Conservation (phyloP, 140 eudicot species). For the Ambrosia hybrid region DNA sequence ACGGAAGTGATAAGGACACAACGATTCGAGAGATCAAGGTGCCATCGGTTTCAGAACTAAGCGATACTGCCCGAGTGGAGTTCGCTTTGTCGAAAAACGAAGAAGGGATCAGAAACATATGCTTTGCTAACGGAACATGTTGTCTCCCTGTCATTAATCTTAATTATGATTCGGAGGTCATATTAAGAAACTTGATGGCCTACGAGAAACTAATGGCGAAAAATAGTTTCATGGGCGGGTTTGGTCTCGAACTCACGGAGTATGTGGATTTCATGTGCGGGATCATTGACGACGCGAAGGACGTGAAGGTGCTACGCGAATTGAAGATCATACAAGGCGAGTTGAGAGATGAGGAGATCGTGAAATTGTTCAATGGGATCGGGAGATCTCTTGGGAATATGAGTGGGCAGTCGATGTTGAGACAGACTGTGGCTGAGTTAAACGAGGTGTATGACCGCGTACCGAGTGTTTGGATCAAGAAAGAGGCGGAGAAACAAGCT, state of each 20-base stretch:
- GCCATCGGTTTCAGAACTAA: constrained; percentile 40
- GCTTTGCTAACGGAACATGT: constrained; percentile 9
- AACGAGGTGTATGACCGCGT: constrained; percentile 19
- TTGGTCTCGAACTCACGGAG: constrained; percentile 33
- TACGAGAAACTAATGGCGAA: constrained; percentile 32
- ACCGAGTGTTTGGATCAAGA: constrained; percentile 21
- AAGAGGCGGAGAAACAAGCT: constrained; percentile 24
- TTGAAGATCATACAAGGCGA: constrained; percentile 28
- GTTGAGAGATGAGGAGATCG: constrained; percentile 37
- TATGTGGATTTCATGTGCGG: constrained; percentile 56
- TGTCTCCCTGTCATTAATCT: constrained; percentile 34
- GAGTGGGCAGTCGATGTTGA: constrained; percentile 12
- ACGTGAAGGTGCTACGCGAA: constrained; percentile 39
- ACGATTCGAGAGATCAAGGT: constrained; percentile 32
- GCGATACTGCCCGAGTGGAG: constrained; percentile 17
- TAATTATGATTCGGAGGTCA: constrained; percentile 32
- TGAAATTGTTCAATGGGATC: constrained; percentile 39
- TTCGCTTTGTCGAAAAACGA: constrained; percentile 15
- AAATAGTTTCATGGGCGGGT: constrained; percentile 18
- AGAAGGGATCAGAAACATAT: constrained; percentile 25
- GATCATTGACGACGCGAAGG: constrained; percentile 36
- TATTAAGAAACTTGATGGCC: constrained; percentile 44
- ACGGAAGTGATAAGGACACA: background rate
- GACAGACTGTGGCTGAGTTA: constrained; percentile 18
- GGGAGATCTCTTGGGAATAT: constrained; percentile 31